Evolutionary conservation across 2,329 filamentous ascomycete species (phyloP), one percentile per base, ranked within the genome.

Genomic region (Aspergillus hortae): DNA sequence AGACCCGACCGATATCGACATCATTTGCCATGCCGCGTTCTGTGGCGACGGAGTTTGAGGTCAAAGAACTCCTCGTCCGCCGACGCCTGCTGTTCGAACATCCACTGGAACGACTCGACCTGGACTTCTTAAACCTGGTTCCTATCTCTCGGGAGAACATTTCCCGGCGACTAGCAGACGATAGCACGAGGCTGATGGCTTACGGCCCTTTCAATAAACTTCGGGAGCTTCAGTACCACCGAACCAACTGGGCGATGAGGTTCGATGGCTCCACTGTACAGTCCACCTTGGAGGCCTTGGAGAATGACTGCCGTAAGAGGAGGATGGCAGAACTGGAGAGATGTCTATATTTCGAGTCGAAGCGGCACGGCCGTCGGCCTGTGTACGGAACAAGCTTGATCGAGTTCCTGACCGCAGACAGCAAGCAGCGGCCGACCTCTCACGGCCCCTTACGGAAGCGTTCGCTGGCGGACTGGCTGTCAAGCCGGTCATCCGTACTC

Each of bases 1-100:
- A 97, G 61, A 95, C 95, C 53, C 85, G 94, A 14, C 92, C 91
- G 1, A 97, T 99, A 63, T 94, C 95, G 73, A 99, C 92, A 0
- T 97, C 94, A 1, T 95, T 96, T 69, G 90, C 91, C 3, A 95
- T 97, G 88, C 80, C 83, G 23, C 87, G 80, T 57, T 95, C 92
- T 2, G 85, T 90, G 2, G 77, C 86, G 7, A 84, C 87, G 2
- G 83, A 88, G 33, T 97, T 87, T 63, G 85, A 87, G 60, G 77
- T 83, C 48, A 88, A 87, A 30, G 89, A 95, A 56, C 74, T 83
- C 2, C 77, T 89, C 23, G 75, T 97, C 41, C 82, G 88, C 17
- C 80, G 79, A 46, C 81, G 81, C 14, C 70, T 95, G 6, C 73
- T 90, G n/a, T 76, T 80, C 17, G 73, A 82, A 33, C 77, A 83